Conservation (phyloP, 1,139 yeast species). For the Magnusiomyces suaveolens region DNA sequence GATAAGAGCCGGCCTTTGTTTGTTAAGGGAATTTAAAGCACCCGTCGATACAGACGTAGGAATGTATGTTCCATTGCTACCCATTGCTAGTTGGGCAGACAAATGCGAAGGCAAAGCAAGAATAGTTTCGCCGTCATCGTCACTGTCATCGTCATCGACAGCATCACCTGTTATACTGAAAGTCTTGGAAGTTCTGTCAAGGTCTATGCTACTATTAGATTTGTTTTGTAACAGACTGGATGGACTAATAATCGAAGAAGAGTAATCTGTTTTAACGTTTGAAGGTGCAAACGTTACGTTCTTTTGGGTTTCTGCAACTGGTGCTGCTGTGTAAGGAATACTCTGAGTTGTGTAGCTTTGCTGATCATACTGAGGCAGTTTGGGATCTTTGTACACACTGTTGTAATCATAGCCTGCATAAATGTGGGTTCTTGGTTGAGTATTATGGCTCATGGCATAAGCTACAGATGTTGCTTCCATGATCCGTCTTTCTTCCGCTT, state of each 20-base stretch:
- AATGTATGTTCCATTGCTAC: not conserved
- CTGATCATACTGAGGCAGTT: constrained; percentile 11
- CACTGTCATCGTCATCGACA: constrained; percentile 1
- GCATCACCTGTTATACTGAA: not conserved
- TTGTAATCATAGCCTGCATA: constrained; percentile 74
- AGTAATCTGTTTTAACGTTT: not conserved
- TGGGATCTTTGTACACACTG: constrained; percentile 48
- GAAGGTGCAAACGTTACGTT: constrained; percentile 1
- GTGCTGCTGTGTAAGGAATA: no score
- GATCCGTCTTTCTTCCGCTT: constrained; percentile 46
- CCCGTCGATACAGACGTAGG: constrained; percentile 8
- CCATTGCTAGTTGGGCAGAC: constrained; percentile 9
- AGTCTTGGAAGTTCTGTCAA: constrained; percentile 1
- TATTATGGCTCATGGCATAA: constrained; percentile 61
- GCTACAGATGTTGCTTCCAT: constrained; percentile 27
- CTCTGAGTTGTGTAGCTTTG: no score
- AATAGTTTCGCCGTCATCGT: constrained; percentile 1
- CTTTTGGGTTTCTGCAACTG: not conserved
- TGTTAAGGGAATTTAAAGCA: not conserved
- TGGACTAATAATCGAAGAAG: not conserved
- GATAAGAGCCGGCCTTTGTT: not conserved
- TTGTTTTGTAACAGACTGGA: not conserved
- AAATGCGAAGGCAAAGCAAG: constrained; percentile 12
- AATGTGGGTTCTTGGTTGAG: constrained; percentile 65
- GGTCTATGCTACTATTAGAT: not conserved